Evolutionary conservation across 495 filamentous ascomycete species (phyloP).

Genomic region (Penicillium crystallinum): DNA sequence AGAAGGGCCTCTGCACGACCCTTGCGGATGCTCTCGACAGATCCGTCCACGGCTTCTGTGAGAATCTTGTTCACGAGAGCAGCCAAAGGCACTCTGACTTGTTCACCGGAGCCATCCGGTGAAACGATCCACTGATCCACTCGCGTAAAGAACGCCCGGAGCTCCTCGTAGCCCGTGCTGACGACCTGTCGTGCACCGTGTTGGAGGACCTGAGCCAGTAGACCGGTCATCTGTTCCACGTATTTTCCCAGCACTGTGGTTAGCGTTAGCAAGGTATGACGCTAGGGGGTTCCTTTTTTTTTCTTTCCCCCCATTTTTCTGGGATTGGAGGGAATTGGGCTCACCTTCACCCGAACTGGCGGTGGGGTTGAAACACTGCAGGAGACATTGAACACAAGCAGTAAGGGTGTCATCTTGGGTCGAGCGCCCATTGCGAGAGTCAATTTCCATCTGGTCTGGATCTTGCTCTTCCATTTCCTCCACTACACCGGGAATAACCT

Average conservation of each 20-base stretch:
- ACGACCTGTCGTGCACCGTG: slow-evolving; percentile 38
- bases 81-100: slow-evolving; percentile 24
- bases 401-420: slow-evolving; percentile 39
- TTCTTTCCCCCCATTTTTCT: neutral
- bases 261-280: slow-evolving; percentile 25
- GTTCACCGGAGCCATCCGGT: slow-evolving; percentile 15
- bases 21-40: slow-evolving; percentile 38
- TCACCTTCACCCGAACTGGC: slow-evolving; percentile 27
- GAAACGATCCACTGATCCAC: slow-evolving; percentile 25
- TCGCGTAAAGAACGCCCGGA: slow-evolving; percentile 36
- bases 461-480: slow-evolving; percentile 51
- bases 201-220: slow-evolving; percentile 29
- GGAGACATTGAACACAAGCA: slow-evolving; percentile 41
- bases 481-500: slow-evolving; percentile 55
- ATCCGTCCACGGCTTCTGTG: slow-evolving; percentile 30
- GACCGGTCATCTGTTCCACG: slow-evolving; percentile 27
- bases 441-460: slow-evolving; percentile 65
- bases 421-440: slow-evolving; percentile 40
- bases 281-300: slow-evolving; percentile 24
- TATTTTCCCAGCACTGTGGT: slow-evolving; percentile 30
- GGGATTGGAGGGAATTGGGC: slow-evolving; percentile 3
- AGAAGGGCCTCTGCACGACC: slow-evolving; percentile 36
- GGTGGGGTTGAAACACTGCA: slow-evolving; percentile 42
- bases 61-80: slow-evolving; percentile 28
- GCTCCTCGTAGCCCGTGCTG: slow-evolving; percentile 39